Conservation (phyloP, 2,329 filamentous ascomycete species). For the Grosmannia serpens region DNA sequence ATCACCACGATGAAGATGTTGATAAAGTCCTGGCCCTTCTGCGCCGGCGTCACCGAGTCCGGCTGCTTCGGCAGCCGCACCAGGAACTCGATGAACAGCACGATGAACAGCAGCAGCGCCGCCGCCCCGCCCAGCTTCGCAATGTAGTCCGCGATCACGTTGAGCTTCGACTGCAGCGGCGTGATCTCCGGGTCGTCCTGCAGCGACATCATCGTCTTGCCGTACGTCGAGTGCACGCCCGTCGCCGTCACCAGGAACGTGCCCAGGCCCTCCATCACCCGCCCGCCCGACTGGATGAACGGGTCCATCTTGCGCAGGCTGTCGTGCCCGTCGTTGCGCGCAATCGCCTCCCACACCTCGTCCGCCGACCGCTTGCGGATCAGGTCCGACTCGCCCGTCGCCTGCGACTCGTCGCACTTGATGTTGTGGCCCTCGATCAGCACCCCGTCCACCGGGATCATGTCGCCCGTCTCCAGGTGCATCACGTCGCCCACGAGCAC, state of each 20-base stretch:
- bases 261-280: conserved; percentile 66
- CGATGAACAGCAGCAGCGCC: conserved; percentile 68
- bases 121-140: conserved; percentile 67
- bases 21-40: conserved; percentile 69
- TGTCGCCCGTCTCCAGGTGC: conserved; percentile 62
- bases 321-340: conserved; percentile 55
- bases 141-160: conserved; percentile 64
- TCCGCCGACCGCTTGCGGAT: conserved; percentile 57
- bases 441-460: conserved; percentile 63
- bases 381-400: conserved; percentile 68
- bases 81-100: conserved; percentile 77
- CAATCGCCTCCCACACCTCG: conserved; percentile 57
- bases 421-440: conserved; percentile 62
- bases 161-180: conserved; percentile 65
- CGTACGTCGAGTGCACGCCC: conserved; percentile 62
- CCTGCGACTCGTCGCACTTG: conserved; percentile 68
- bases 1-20: conserved; percentile 69
- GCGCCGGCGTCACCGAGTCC: conserved; percentile 43
- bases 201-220: conserved; percentile 62
- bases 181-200: conserved; percentile 66
- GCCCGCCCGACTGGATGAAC: conserved; percentile 74
- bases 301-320: conserved; percentile 64
- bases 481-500: conserved; percentile 60
- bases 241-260: conserved; percentile 65
- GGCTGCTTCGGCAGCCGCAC: conserved; percentile 46